Conservation (phyloP, 768 basidiomycete species). For the Termitomyces sp. region DNA sequence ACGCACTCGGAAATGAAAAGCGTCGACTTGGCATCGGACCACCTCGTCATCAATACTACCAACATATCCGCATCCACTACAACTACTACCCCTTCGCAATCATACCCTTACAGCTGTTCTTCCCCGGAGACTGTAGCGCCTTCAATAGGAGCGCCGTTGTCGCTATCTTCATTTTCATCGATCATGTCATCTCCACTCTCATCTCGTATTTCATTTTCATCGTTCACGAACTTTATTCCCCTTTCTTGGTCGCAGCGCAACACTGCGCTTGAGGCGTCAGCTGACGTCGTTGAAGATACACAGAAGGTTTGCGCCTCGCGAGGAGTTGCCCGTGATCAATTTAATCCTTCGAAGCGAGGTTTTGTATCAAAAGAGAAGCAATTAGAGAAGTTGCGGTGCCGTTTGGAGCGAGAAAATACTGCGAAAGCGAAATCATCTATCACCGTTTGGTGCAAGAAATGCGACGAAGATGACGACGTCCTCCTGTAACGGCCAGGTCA, state of each 20-base stretch:
- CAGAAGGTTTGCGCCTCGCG: background rate
- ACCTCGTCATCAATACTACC: slow-evolving; percentile 11
- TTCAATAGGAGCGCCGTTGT: slow-evolving; percentile 14
- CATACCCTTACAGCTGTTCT: slow-evolving; percentile 15
- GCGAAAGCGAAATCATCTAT: slow-evolving; percentile 21
- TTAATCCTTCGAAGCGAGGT: slow-evolving; percentile 19
- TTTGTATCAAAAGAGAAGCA: slow-evolving; percentile 66
- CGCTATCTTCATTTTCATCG: slow-evolving; percentile 36
- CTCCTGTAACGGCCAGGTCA: slow-evolving; percentile 35
- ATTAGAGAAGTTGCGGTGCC: slow-evolving; percentile 52
- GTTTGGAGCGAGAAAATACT: slow-evolving; percentile 40
- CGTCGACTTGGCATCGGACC: slow-evolving; percentile 29
- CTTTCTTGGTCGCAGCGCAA: slow-evolving; percentile 45
- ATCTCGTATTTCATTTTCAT: slow-evolving; percentile 54
- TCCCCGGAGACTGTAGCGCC: background rate
- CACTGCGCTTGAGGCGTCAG: slow-evolving; percentile 17
- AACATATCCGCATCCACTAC: slow-evolving; percentile 12
- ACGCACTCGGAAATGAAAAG: slow-evolving; percentile 34
- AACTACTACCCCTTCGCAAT: slow-evolving; percentile 9
- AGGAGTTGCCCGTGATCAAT: background rate
- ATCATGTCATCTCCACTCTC: slow-evolving; percentile 48
- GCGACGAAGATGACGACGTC: slow-evolving; percentile 31
- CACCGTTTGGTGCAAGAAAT: slow-evolving; percentile 32
- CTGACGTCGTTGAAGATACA: background rate
- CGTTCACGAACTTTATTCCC: slow-evolving; percentile 56